Base-by-base conservation (phyloP, 2,329 filamentous ascomycete genomes). In the Gliomastix tumulicola region DNA sequence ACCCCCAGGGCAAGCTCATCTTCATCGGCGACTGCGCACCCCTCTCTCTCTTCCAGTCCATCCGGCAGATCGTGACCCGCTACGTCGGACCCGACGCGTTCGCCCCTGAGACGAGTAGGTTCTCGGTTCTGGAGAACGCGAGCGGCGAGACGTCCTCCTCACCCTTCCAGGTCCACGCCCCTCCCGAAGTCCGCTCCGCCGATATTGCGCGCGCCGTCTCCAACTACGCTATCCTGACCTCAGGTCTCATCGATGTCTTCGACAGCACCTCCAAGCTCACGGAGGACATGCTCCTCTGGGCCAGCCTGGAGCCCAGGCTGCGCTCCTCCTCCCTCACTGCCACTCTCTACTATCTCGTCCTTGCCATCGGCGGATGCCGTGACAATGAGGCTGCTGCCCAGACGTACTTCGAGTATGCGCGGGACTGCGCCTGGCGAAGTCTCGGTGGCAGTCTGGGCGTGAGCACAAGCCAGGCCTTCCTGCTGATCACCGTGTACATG, bases 21-120 rank as follows among this genome's bases (percentile, higher is more conserved):
- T 76, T 76, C 47, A 69, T 75, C 18, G 71, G 71, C 6, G 71
- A 76, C 47, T 75, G 71, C 43, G 71, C 71, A 5, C 71, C 71
- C 1, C 52, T 76, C 16, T 75, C 71, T 0, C 69, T 76, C 41
- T 75, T 75, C 44, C 70, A 74, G 43, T 73, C 69, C 0, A 65
- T 75, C 7, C 60, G 71, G 3, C 65, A 71, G 44, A 60, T 76
- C 15, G 69, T 75, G 17, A 71, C 65, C 0, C 63, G 58, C 0
- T 55, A 63, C 6, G 63, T 74, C 22, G 69, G 70, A 15, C 57
- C 63, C 11, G 57, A 66, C 32, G 70, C 69, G 2, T 74, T 75
- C 41, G 65, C 69, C 2, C 68, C 70, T 1, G 65, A 72, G 40
- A 67, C 66, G 3, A 69, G 63, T 36, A 66, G 64, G 7, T 68